Conservation (phyloP, 2,329 filamentous ascomycete species). For the Aspergillus novoparasiticus region DNA sequence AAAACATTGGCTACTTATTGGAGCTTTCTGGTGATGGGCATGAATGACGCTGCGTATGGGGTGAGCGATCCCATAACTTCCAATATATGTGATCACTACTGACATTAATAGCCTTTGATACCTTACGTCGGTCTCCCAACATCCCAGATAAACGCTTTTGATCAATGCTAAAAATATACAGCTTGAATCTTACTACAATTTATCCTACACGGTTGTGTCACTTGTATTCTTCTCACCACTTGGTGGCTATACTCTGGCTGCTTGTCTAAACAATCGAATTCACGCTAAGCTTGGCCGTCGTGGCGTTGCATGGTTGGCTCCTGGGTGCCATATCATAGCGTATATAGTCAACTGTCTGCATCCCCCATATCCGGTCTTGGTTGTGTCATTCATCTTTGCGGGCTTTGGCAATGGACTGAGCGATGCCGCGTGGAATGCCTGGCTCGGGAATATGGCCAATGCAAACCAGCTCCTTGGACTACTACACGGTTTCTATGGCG, state of each 20-base stretch:
- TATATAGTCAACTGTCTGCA: conserved; percentile 37
- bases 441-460: conserved; percentile 70
- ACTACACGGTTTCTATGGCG: conserved; percentile 70
- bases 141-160: too few species aligned
- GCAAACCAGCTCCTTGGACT: conserved; percentile 71
- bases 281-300: conserved; percentile 53
- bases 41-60: conserved; percentile 24
- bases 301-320: conserved; percentile 68
- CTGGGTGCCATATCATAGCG: conserved; percentile 45
- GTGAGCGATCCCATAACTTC: neutral
- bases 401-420: too few species aligned
- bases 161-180: conserved; percentile 19
- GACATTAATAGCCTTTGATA: neutral
- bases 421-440: conserved; percentile 24
- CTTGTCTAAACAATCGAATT: conserved; percentile 47
- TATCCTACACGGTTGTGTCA: conserved; percentile 51
- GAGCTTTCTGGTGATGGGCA: conserved; percentile 25
- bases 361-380: conserved; percentile 44
- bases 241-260: conserved; percentile 48
- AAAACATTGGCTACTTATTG: conserved; percentile 18
- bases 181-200: conserved; percentile 49
- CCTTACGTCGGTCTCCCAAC: neutral
- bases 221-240: conserved; percentile 52
- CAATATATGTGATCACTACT: neutral
- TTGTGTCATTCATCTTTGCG: conserved; percentile 18